phyloP scores from a whole-genome alignment of 2,329 filamentous ascomycete species.

The Knufia petricola region DNA sequence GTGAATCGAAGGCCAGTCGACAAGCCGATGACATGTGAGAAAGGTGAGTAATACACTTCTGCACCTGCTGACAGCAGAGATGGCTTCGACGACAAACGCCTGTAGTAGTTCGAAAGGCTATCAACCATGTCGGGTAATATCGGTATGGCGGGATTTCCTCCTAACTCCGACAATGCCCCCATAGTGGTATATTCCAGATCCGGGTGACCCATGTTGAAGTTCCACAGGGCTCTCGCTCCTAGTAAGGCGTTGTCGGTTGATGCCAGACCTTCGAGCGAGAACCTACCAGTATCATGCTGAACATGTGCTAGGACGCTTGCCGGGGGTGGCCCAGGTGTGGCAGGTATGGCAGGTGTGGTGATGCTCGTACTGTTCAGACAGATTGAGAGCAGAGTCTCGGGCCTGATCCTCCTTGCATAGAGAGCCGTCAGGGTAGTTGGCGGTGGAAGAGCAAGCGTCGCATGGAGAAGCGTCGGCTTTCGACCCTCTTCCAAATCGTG shows the following conservation, averaged over 20 bases:
- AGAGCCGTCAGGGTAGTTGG: slow-evolving; percentile 78
- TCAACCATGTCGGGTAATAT: slow-evolving; percentile 29
- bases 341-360: slow-evolving; percentile 30
- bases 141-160: slow-evolving; percentile 10
- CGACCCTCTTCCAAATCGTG: slow-evolving; percentile 45
- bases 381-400: slow-evolving; percentile 68
- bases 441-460: slow-evolving; percentile 45
- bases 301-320: slow-evolving; percentile 37
- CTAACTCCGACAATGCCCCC: slow-evolving; percentile 14
- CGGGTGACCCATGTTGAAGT: slow-evolving; percentile 65
- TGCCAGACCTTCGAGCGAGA: slow-evolving; percentile 79
- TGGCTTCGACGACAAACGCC: slow-evolving; percentile 26
- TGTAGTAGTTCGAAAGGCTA: slow-evolving; percentile 11
- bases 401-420: slow-evolving; percentile 67
- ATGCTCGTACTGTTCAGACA: slow-evolving; percentile 43
- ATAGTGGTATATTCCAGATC: neutral
- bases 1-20: slow-evolving; percentile 83
- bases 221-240: slow-evolving; percentile 82
- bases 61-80: slow-evolving; percentile 81
- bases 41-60: slow-evolving; percentile 87
- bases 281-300: slow-evolving; percentile 71
- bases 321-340: slow-evolving; percentile 41
- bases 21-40: slow-evolving; percentile 89
- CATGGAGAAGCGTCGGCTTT: slow-evolving; percentile 37
- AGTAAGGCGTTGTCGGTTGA: slow-evolving; percentile 87